Evolutionary conservation across 2,329 filamentous ascomycete species (phyloP), one percentile per base, ranked within the genome.

Genomic region (Hirsutella rhossiliensis): DNA sequence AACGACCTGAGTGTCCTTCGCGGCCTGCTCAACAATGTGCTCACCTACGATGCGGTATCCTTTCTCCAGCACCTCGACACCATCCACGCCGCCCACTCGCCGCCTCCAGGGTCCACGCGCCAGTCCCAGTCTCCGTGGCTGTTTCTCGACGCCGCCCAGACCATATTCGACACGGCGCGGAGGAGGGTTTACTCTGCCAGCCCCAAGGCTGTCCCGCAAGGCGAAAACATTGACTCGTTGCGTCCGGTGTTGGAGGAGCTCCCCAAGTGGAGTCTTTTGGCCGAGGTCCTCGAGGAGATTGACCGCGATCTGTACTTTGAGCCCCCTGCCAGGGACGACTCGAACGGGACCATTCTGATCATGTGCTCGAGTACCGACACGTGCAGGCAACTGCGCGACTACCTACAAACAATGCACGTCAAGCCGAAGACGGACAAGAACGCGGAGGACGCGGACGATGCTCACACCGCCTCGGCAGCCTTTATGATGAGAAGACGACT

Each of bases 91-190:
- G 87, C 89, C 1, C 88, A 95, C 57, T 84, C 87, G 40, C 89
- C 92, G 5, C 83, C 87, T 1, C 85, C 88, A 9, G 89, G 88
- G 0, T 90, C 88, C 3, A 95, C 81, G 3, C 79, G 82, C 50
- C 86, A 95, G 56, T 89, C 82, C 30, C 87, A 95, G 54, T 94
- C 89, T 0, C 92, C 92, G 0, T 98, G 92, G 92, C 71, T 98
- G 29, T 97, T 96, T 54, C 74, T 97, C 5, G 92, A 97, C 61
- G 89, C 90, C 20, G 90, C 92, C 1, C 86, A 97, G 61, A 89
- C 86, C 15, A 87, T 98, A 12, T 97, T 98, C 52, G 84, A 89
- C 48, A 88, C 86, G 4, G 88, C 92, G 1, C 92, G 88, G 59
- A 77, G 82, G 45, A 75, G 92, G 51, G 90, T 96, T 5, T 98